Percentiles rank a stretch among this genome's conserved stretches.
These are phyloP conservation scores for Achlya hypogyna DNA, from an alignment of 352 stramenopile species.

Conservation along the genomic window DNA sequence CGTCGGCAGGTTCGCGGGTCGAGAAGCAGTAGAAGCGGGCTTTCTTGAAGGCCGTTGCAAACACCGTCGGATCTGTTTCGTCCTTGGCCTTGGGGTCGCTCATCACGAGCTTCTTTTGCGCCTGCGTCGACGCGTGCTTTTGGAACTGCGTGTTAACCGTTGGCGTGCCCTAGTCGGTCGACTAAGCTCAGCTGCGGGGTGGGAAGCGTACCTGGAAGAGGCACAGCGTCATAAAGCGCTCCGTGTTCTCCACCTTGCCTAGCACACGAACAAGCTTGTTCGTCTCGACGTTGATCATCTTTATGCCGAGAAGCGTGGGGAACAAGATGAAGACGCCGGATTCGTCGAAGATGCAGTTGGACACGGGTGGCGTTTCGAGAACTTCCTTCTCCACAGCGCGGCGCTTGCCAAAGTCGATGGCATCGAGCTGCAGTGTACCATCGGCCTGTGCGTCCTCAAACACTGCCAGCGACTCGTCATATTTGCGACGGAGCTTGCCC, in stretches of 20 bases:
- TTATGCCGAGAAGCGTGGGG: constrained; percentile 93
- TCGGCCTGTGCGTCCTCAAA: constrained; percentile 84
- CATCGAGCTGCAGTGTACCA: constrained; percentile 65
- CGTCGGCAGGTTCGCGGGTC: constrained; percentile 86
- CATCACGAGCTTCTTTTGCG: constrained; percentile 37
- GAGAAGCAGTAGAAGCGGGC: constrained; percentile 97
- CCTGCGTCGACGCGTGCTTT: constrained; percentile 30
- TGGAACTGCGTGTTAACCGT: constrained; percentile 96
- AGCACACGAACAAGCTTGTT: constrained; percentile 90
- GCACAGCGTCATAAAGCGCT: constrained; percentile 90
- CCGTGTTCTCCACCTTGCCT: constrained; percentile 91
- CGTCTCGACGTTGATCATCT: constrained; percentile 93
- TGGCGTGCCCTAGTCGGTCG: constrained; percentile 52
- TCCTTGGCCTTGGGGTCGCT: constrained; percentile 36
- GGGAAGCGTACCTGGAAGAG: constrained; percentile 72
- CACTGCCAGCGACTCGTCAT: constrained; percentile 81
- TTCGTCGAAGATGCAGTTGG: constrained; percentile 94
- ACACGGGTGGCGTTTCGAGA: constrained; percentile 31
- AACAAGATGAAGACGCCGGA: constrained; percentile 94
- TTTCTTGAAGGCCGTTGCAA: constrained; percentile 83
- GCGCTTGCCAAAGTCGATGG: constrained; percentile 82
- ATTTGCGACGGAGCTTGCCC: constrained; percentile 82
- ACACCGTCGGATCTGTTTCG: constrained; percentile 74
- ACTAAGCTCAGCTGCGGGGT: constrained; percentile 93
- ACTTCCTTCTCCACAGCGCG: constrained; percentile 80